Conservation (phyloP, 192 early-diverging fungal species). For the Allomyces macrogynus region DNA sequence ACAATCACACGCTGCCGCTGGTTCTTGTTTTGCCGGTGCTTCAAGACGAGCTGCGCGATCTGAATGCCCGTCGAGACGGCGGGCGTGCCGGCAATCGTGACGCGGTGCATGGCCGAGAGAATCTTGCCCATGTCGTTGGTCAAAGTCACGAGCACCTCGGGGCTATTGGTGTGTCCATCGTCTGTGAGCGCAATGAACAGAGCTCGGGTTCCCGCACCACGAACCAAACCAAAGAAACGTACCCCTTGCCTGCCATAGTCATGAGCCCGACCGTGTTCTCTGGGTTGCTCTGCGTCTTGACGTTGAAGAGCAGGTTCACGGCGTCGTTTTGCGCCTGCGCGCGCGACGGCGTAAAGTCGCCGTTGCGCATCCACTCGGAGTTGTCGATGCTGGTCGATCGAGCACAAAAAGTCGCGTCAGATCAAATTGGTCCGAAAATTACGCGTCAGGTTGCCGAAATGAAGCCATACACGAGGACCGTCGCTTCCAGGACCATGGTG, state of each 20-base stretch:
- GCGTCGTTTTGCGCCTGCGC: constrained; percentile 86
- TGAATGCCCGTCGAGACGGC: constrained; percentile 74
- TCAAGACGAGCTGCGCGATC: constrained; percentile 91
- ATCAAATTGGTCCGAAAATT: neutral
- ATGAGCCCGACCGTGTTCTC: constrained; percentile 91
- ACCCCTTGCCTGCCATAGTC: constrained; percentile 84
- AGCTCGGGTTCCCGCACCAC: too few relatives aligned
- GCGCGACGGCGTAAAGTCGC: constrained; percentile 87
- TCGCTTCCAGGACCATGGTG: constrained; percentile 78
- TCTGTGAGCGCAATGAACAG: neutral
- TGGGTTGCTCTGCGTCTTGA: constrained; percentile 78
- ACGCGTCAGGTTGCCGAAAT: neutral
- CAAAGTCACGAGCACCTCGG: constrained; percentile 79
- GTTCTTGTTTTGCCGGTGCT: constrained; percentile 92
- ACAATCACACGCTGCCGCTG: constrained; percentile 84
- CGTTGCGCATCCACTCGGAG: constrained; percentile 98
- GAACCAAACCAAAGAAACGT: constrained; percentile 1
- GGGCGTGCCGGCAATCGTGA: constrained; percentile 46
- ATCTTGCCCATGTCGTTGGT: constrained; percentile 81
- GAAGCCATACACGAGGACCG: constrained; percentile 56
- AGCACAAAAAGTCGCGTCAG: neutral
- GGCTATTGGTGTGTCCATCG: constrained; percentile 20
- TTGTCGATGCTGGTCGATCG: constrained; percentile 52
- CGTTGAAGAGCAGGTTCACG: constrained; percentile 70
- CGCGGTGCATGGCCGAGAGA: constrained; percentile 60